Base-by-base conservation (phyloP, 345 rosid genomes). In the Ceriops decandra region DNA sequence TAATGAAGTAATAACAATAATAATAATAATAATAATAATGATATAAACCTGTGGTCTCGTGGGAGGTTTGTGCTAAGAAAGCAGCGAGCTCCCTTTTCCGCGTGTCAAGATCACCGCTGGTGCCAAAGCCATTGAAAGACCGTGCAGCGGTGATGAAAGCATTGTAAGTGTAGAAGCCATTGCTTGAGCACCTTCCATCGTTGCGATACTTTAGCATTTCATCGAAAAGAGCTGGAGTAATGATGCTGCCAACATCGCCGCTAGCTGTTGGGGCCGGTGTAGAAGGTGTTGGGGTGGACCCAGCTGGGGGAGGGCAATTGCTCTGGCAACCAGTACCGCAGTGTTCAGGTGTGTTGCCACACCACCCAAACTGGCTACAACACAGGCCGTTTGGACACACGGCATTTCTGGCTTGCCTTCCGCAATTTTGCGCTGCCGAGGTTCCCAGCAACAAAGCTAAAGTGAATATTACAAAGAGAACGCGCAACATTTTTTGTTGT, bases 1-100 rank as follows among this genome's bases (percentile, higher is more conserved):
- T 17, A 9, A 52, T 5, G 56, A 5, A 52, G 22, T n/a, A 5
- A 38, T 52, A 9, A 21, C n/a, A 19, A 17, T 52, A 52, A 52
- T 17, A 52, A 52, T 17, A 52, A 5, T 17, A 33, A 3, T 66
- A n/a, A 46, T 32, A 31, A 26, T 6, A 42, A 49, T 24, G 13
- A 54, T 7, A 33, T 7, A 49, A 49, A 72, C 83, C 83, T 51
- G 71, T 73, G 42, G 83, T 80, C 68, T 81, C 82, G 31, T 75
- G 81, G 32, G 82, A 77, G 13, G 82, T 77, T 69, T 81, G 82
- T 35, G 65, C 80, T 51, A 81, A 46, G 75, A 81, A 81, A 42
- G 77, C 84, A 19, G 82, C 79, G 15, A 81, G 72, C 62, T 81
- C 84, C 33, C 82, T 72, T 71, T 67, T 75, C 2, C 64, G 77